phyloP scores from a whole-genome alignment of 2,329 filamentous ascomycete genomes.

The Pyricularia pennisetigena region DNA sequence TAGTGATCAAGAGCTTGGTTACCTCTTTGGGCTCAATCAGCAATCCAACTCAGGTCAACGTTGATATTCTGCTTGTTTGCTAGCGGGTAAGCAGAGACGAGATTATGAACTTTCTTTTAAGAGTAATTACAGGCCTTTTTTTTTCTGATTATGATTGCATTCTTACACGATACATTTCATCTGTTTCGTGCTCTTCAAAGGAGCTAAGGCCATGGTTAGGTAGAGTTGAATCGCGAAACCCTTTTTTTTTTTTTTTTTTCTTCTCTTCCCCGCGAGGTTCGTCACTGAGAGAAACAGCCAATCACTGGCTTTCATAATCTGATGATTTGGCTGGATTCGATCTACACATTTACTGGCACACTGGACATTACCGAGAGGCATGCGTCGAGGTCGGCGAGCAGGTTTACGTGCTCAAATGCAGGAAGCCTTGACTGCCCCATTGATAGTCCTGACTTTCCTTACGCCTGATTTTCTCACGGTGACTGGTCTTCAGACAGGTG shows the following conservation, averaged over 20 bases:
- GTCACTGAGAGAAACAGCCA: background rate
- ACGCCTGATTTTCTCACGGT: background rate
- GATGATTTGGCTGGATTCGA: background rate
- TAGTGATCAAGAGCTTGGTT: slow-evolving; percentile 55
- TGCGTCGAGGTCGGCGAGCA: background rate
- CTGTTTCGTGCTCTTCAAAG: background rate
- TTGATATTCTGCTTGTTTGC: background rate
- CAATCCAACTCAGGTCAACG: background rate
- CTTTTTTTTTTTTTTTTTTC: too few relatives aligned
- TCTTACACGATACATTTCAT: background rate
- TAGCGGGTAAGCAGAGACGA: background rate
- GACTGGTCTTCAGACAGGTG: background rate
- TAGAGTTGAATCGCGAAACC: background rate
- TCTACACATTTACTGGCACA: background rate
- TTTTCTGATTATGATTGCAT: background rate
- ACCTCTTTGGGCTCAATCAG: slow-evolving; percentile 44
- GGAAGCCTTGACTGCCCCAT: too few relatives aligned
- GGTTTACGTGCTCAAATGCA: too few relatives aligned
- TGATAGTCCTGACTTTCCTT: background rate
- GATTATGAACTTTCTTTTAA: background rate
- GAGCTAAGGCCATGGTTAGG: background rate
- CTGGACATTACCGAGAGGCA: background rate
- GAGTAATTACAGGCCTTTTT: too few relatives aligned
- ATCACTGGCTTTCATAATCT: background rate
- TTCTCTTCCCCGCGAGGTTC: background rate